These are phyloP conservation scores for Malus hybrid DNA, from an alignment of 331 rosid species.

Conservation along the genomic window DNA sequence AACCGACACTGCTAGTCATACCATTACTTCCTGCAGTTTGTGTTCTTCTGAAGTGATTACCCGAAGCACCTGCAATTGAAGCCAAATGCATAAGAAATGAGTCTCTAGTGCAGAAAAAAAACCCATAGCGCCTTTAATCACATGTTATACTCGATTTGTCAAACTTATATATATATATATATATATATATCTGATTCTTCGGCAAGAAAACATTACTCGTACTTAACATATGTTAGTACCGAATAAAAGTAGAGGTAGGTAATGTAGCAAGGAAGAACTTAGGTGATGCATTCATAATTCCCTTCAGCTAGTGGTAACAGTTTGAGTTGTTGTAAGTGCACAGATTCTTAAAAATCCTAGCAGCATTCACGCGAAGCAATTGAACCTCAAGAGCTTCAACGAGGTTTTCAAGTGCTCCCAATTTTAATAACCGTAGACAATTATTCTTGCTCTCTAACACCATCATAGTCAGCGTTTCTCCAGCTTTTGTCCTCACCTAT, in stretches of 20 bases:
- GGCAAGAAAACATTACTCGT: neutral
- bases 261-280: conserved; percentile 27
- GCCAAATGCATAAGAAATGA: conserved; percentile 14
- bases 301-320: conserved; percentile 46
- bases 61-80: conserved; percentile 40
- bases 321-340: conserved; percentile 55
- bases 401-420: conserved; percentile 44
- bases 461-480: conserved; percentile 82
- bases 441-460: conserved; percentile 73
- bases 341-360: conserved; percentile 72
- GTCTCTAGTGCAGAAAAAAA: neutral
- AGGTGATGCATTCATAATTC: conserved; percentile 55
- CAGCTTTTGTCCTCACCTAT: conserved; percentile 57
- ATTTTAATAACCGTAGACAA: conserved; percentile 52
- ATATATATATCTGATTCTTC: neutral
- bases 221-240: neutral
- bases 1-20: conserved; percentile 70
- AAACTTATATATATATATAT: neutral
- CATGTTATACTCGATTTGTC: neutral
- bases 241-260: neutral
- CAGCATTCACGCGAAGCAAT: conserved; percentile 54
- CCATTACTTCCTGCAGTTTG: conserved; percentile 89
- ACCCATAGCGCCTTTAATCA: neutral
- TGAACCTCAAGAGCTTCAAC: conserved; percentile 47
- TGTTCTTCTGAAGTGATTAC: conserved; percentile 62